phyloP scores from a whole-genome alignment of 306 rosid genomes.

The Dalbergia cultrata region DNA sequence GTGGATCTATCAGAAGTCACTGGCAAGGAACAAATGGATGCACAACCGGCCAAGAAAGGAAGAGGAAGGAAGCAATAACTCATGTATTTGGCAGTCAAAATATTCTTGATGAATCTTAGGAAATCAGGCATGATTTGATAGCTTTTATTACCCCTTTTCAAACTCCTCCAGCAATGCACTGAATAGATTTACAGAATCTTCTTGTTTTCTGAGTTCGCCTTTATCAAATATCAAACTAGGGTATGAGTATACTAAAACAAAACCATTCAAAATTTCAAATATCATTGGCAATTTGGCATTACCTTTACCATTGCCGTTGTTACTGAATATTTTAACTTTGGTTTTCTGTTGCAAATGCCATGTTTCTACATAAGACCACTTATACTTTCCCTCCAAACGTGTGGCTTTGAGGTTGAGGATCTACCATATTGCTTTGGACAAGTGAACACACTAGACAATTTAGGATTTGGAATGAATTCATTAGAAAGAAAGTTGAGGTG shows the following conservation, averaged over 20 bases:
- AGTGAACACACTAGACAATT: too few relatives aligned
- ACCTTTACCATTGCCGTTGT: background rate
- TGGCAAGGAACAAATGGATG: slow-evolving; percentile 81
- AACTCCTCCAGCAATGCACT: slow-evolving; percentile 14
- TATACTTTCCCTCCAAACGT: slow-evolving; percentile 15
- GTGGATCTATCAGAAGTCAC: slow-evolving; percentile 80
- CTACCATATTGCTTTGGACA: too few relatives aligned
- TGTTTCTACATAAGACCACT: background rate
- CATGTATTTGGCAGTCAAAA: slow-evolving; percentile 39
- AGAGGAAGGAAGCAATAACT: slow-evolving; percentile 84
- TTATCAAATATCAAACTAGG: slow-evolving; percentile 35
- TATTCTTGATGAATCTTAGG: slow-evolving; percentile 40
- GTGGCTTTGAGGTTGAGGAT: background rate
- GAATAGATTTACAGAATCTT: background rate
- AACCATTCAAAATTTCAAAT: background rate
- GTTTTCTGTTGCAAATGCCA: slow-evolving; percentile 8
- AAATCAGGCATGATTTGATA: slow-evolving; percentile 38
- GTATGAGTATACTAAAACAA: slow-evolving; percentile 18
- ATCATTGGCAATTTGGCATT: background rate
- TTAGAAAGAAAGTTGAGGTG: too few relatives aligned
- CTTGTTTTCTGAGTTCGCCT: slow-evolving; percentile 2
- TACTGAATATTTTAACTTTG: background rate
- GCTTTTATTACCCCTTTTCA: slow-evolving; percentile 17
- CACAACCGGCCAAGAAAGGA: slow-evolving; percentile 82
- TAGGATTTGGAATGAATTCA: too few relatives aligned